phyloP scores from a whole-genome alignment of 441 rosid species.

The Arabidopsis hybrid region DNA sequence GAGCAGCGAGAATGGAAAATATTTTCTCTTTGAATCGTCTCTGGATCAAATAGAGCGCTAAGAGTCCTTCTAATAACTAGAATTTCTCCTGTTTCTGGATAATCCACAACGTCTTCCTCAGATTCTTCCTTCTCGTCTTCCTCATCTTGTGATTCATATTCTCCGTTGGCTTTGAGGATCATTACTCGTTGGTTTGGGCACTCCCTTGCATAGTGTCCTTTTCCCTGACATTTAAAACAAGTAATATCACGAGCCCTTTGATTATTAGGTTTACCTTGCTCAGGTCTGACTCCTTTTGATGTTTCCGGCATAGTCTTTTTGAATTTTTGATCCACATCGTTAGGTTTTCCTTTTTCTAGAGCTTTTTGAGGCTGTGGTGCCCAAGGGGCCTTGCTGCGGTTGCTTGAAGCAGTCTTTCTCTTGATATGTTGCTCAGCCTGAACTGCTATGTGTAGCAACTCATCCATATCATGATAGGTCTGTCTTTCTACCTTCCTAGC shows the following conservation, averaged over 20 bases:
- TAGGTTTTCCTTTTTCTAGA: neutral
- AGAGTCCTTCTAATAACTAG: neutral
- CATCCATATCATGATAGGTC: neutral
- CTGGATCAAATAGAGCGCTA: neutral
- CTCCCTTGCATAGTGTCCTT: too few species aligned
- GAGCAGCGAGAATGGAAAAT: neutral
- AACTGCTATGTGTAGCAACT: neutral
- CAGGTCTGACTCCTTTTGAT: neutral
- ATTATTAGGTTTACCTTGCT: neutral
- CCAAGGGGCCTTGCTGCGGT: neutral
- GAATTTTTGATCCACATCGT: neutral
- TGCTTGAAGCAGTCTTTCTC: neutral
- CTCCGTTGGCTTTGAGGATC: too few species aligned
- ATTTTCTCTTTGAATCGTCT: neutral
- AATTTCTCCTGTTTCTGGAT: neutral
- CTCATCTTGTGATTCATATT: too few species aligned
- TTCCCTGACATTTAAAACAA: too few species aligned
- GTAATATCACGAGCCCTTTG: too few species aligned
- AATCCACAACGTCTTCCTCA: neutral
- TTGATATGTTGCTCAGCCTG: neutral
- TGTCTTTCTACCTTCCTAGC: neutral
- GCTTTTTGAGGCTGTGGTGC: neutral
- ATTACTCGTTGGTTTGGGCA: too few species aligned
- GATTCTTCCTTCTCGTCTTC: too few species aligned
- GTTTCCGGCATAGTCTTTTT: neutral